Evolutionary conservation across 805 yeast species (phyloP).

Genomic region (Saturnispora silvae): DNA sequence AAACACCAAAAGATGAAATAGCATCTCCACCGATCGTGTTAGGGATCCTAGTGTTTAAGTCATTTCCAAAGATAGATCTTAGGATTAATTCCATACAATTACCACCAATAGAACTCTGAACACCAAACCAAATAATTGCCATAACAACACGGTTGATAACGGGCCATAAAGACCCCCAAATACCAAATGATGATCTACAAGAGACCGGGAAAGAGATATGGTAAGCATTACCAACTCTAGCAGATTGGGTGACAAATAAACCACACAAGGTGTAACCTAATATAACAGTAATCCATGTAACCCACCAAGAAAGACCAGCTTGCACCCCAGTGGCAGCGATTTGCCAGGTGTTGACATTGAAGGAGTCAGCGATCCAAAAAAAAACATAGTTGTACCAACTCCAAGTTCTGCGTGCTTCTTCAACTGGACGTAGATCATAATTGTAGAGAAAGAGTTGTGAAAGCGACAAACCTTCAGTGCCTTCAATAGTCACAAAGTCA

Average conservation of each 20-base stretch:
- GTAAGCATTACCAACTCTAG: slow-evolving; percentile 71
- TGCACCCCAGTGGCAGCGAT: slow-evolving; percentile 79
- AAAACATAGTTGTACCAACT: slow-evolving; percentile 69
- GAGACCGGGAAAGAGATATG: slow-evolving; percentile 82
- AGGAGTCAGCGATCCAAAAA: slow-evolving; percentile 85
- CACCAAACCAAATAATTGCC: slow-evolving; percentile 74
- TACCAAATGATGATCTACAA: slow-evolving; percentile 74
- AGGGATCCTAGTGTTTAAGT: slow-evolving; percentile 51
- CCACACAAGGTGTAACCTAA: slow-evolving; percentile 68
- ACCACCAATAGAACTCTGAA: slow-evolving; percentile 79
- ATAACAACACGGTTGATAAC: slow-evolving; percentile 78
- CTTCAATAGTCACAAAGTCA: slow-evolving; percentile 19
- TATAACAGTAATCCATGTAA: slow-evolving; percentile 84
- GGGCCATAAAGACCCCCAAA: slow-evolving; percentile 83
- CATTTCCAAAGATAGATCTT: slow-evolving; percentile 60
- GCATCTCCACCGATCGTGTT: slow-evolving; percentile 39
- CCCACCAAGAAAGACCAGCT: slow-evolving; percentile 83
- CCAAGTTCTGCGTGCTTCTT: slow-evolving; percentile 69
- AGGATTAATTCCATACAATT: slow-evolving; percentile 73
- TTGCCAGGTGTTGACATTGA: slow-evolving; percentile 85
- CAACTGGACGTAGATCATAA: slow-evolving; percentile 72
- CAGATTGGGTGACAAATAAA: slow-evolving; percentile 55
- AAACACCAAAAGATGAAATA: slow-evolving; percentile 61
- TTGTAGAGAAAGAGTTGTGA: slow-evolving; percentile 61
- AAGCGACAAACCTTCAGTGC: slow-evolving; percentile 31